Conservation (phyloP, 164 flowering plant species). For the Litsea cubeba region DNA sequence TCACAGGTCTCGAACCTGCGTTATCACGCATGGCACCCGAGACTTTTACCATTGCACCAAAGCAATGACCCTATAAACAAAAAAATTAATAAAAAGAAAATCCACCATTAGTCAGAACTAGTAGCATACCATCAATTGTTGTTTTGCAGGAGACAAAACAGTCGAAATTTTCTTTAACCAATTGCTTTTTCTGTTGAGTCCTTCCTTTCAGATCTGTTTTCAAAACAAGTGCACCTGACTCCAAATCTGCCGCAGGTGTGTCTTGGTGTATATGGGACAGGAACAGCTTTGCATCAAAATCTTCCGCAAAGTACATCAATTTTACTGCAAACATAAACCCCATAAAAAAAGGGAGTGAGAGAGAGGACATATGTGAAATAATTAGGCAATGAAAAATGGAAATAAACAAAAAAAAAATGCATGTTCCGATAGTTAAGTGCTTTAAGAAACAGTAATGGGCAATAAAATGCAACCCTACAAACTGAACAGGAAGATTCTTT, state of each 20-base stretch:
- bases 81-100: neutral
- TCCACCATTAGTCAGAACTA: neutral
- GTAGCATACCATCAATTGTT: constrained; percentile 85
- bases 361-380: neutral
- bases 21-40: too few species aligned
- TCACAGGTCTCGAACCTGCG: too few species aligned
- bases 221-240: constrained; percentile 84
- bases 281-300: constrained; percentile 84
- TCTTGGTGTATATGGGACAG: constrained; percentile 86
- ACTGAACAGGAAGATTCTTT: neutral
- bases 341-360: neutral
- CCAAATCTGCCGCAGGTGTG: constrained; percentile 83
- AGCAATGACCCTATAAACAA: neutral
- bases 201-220: constrained; percentile 90
- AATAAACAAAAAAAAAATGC: too few species aligned
- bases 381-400: neutral
- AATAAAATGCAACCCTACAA: neutral
- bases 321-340: constrained; percentile 55
- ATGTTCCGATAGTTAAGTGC: neutral
- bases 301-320: constrained; percentile 80
- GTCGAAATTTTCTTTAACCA: constrained; percentile 98
- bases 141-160: constrained; percentile 99
- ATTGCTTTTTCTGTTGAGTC: constrained; percentile 82
- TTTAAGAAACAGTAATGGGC: neutral
- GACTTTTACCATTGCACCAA: neutral